Conservation (phyloP, 257 asterid genomes). For the Petunia axillaris region DNA sequence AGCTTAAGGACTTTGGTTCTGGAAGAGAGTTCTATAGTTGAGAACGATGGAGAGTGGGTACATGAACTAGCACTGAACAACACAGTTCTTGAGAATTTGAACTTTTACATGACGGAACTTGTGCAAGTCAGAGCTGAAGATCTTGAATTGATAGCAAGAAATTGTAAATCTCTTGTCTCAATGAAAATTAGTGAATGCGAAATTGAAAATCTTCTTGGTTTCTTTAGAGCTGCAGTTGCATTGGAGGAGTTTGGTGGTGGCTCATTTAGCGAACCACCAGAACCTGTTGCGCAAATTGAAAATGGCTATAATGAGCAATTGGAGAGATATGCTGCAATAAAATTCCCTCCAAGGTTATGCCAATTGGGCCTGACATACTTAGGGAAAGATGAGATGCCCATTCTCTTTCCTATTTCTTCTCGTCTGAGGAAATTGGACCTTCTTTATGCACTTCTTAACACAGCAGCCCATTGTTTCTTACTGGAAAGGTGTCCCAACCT, state of each 20-base stretch:
- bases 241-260: slow-evolving; percentile 90
- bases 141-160: slow-evolving; percentile 74
- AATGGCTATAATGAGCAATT: slow-evolving; percentile 50
- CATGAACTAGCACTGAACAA: slow-evolving; percentile 71
- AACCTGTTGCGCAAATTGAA: slow-evolving; percentile 43
- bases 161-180: slow-evolving; percentile 60
- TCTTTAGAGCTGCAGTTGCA: slow-evolving; percentile 57
- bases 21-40: slow-evolving; percentile 73
- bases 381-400: slow-evolving; percentile 64
- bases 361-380: slow-evolving; percentile 67
- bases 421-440: slow-evolving; percentile 75
- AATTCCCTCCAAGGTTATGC: slow-evolving; percentile 57
- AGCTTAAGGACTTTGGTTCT: slow-evolving; percentile 58
- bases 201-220: slow-evolving; percentile 50
- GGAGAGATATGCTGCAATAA: slow-evolving; percentile 47
- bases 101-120: slow-evolving; percentile 77
- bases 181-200: slow-evolving; percentile 76
- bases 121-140: slow-evolving; percentile 44
- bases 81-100: slow-evolving; percentile 64
- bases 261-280: slow-evolving; percentile 53
- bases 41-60: slow-evolving; percentile 74
- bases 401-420: slow-evolving; percentile 65
- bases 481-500: slow-evolving; percentile 73
- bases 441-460: slow-evolving; percentile 81
- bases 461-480: slow-evolving; percentile 76